Conservation (phyloP, 306 rosid genomes). For the Castanea sativa region DNA sequence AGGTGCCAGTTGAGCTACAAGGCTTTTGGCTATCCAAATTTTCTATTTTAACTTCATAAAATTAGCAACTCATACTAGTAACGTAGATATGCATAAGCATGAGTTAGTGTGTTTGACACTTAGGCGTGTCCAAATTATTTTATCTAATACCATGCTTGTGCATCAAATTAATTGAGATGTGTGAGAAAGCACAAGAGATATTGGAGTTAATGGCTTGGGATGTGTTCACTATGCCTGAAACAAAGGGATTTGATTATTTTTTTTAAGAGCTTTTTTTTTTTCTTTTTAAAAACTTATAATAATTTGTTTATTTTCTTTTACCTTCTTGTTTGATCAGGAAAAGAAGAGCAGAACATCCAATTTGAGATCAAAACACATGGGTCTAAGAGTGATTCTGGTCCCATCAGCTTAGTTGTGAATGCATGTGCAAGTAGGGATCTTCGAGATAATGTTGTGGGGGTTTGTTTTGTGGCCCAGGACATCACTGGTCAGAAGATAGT, state of each 20-base stretch:
- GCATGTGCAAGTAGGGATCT: slow-evolving; percentile 94
- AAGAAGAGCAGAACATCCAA: slow-evolving; percentile 86
- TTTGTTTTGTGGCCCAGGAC: slow-evolving; percentile 97
- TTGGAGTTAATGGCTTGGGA: background rate
- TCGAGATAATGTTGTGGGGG: slow-evolving; percentile 76
- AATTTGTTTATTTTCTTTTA: slow-evolving; percentile 20
- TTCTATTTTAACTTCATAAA: background rate
- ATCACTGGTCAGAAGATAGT: slow-evolving; percentile 90
- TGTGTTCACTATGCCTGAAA: background rate
- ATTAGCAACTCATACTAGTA: background rate
- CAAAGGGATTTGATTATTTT: background rate
- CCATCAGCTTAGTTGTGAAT: slow-evolving; percentile 83
- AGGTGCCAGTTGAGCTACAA: too few relatives aligned
- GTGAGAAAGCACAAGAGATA: background rate
- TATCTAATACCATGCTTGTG: slow-evolving; percentile 2
- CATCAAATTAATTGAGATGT: slow-evolving; percentile 11
- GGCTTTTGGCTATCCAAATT: too few relatives aligned
- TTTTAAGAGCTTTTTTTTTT: background rate
- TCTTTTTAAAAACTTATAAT: background rate
- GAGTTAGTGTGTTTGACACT: background rate
- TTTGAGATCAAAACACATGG: slow-evolving; percentile 89
- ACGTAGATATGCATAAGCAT: slow-evolving; percentile 4
- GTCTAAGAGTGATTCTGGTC: slow-evolving; percentile 54
- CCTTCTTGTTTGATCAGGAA: slow-evolving; percentile 51
- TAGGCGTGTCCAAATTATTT: slow-evolving; percentile 8